Percentiles rank a stretch among this genome's conserved stretches.
These are phyloP conservation scores for Macrophomina tecta DNA, from an alignment of 2,329 filamentous ascomycete genomes.

Conservation along the genomic window DNA sequence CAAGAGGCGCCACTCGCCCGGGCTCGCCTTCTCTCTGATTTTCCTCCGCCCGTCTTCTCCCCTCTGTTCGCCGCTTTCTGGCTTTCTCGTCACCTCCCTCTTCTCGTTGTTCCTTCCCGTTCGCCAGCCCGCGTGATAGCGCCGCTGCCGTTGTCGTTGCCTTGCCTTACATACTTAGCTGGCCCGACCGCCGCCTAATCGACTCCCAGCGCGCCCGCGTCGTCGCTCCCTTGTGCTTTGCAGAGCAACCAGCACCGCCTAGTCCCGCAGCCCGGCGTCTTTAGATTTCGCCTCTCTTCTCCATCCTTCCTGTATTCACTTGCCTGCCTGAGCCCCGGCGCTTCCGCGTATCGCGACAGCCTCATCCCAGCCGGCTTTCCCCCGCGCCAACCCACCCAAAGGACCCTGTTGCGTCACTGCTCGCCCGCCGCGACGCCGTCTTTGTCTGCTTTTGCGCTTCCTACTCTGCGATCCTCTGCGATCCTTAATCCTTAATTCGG, in stretches of 20 bases:
- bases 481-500: slow-evolving; percentile 28
- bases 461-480: slow-evolving; percentile 18
- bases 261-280: slow-evolving; percentile 1
- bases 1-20: not conserved
- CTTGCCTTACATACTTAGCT: slow-evolving; percentile 42
- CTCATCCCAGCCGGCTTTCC: not conserved
- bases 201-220: slow-evolving; percentile 40
- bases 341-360: slow-evolving; percentile 5
- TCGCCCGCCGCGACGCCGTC: slow-evolving; percentile 11
- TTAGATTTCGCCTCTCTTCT: slow-evolving; percentile 19
- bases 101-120: slow-evolving; percentile 31
- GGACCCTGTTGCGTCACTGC: slow-evolving; percentile 22
- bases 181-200: slow-evolving; percentile 37
- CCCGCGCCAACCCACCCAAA: slow-evolving; percentile 8
- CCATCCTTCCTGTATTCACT: slow-evolving; percentile 15
- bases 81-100: slow-evolving; percentile 34
- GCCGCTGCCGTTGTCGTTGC: slow-evolving; percentile 25
- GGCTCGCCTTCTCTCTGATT: slow-evolving; percentile 35
- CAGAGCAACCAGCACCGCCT: slow-evolving; percentile 28
- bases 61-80: slow-evolving; percentile 67
- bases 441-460: slow-evolving; percentile 18
- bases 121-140: slow-evolving; percentile 27
- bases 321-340: slow-evolving; percentile 1
- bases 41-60: slow-evolving; percentile 71
- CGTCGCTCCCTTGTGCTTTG: slow-evolving; percentile 41